Evolutionary conservation across 306 rosid genomes (phyloP), one percentile per base, ranked within the genome.

Genomic region (Trifolium repens): DNA sequence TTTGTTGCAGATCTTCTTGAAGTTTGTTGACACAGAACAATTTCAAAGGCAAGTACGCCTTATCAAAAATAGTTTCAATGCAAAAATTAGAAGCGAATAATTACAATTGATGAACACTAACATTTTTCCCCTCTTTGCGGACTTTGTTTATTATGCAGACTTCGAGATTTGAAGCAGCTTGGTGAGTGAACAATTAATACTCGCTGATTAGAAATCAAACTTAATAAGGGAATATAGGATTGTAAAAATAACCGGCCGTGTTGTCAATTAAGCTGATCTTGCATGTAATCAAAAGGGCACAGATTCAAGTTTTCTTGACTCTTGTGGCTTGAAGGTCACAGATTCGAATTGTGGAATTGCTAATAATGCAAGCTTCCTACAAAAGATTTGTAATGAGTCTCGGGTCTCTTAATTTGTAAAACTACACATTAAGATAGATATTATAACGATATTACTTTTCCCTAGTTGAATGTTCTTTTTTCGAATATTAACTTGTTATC

Each of bases 11-110:
- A 55, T 80, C 39, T 70, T 78, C 63, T 61, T 86, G 69, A 67
- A 83, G 79, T 86, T 86, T 76, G 82, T 86, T 54, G 89, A 86
- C 73, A 80, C 89, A 0, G 82, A 86, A 32, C 85, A 86, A 76
- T 86, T 86, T 80, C 89, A 86, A 62, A 80, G 89, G 89, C 85
- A 71, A 86, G 89, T 78, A 34, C 57, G 37, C 55, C 39, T 40
- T 68, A 35, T 70, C 12, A 49, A 78, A 75, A 39, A 53, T 7
- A 55, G 52, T 37, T 47, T 71, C 69, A 15, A 63, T 32, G 32
- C 8, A 3, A 69, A 61, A 47, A 32, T 5, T 68, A 69, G 44
- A 32, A 46, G 37, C 27, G 4, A 9, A 16, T 50, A 69, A 50
- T 64, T 79, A 54, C 40, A 8, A 55, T 69, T 76, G 19, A 19